Evolutionary conservation across 2,329 filamentous ascomycete species (phyloP).

Genomic region (Pseudogymnoascus sp.): DNA sequence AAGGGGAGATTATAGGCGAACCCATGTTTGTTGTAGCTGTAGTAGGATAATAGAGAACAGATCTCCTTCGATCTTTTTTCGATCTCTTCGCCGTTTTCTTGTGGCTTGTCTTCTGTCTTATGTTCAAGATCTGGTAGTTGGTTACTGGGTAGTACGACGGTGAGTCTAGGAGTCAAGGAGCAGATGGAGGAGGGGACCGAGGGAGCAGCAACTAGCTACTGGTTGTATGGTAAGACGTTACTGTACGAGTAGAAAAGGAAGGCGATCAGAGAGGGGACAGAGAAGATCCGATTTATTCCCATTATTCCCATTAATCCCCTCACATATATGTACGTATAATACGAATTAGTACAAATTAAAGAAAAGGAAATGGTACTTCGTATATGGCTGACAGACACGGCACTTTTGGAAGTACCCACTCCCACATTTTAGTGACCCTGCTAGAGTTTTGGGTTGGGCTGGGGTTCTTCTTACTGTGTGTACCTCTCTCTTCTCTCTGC

Average conservation of each 20-base stretch:
- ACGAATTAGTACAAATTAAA: too few relatives aligned
- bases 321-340: too few relatives aligned
- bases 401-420: too few relatives aligned
- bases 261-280: background rate
- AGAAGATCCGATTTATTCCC: too few relatives aligned
- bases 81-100: background rate
- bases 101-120: background rate
- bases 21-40: background rate
- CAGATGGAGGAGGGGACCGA: background rate
- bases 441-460: too few relatives aligned
- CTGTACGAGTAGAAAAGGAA: background rate
- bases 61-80: background rate
- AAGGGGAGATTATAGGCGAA: background rate
- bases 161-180: background rate
- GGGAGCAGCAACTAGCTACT: background rate
- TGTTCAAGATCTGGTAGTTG: background rate
- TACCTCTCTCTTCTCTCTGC: too few relatives aligned
- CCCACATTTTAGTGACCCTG: too few relatives aligned
- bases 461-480: too few relatives aligned
- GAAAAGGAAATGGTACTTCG: too few relatives aligned
- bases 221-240: too few relatives aligned
- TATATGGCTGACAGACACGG: too few relatives aligned
- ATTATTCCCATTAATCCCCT: too few relatives aligned
- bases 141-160: background rate
- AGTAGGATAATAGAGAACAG: background rate